Base-by-base conservation (phyloP, 768 basidiomycete genomes). In the Dioszegia crocea region DNA sequence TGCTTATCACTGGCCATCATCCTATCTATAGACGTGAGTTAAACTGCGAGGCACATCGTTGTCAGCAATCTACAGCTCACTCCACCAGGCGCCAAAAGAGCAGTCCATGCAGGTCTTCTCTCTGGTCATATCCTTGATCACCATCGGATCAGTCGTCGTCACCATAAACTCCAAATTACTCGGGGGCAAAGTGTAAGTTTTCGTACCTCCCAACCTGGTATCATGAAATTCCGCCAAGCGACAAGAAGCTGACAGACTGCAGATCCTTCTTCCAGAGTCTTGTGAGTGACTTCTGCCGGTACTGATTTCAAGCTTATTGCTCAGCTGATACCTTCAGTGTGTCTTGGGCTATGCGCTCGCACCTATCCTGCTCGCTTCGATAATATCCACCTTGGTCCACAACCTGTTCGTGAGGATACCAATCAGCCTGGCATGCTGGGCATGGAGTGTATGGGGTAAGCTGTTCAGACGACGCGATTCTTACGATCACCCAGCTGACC, bases 401-500 rank as follows among this genome's bases (percentile, higher is more conserved):
- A 78, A 85, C 27, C 86, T 98, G 48, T 96, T 88, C 79, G 80
- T 98, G 57, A 84, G 94, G 57, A 86, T 86, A 29, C 94, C 94
- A 10, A 77, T 98, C 29, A 87, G 91, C 44, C 75, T 94, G 26
- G 81, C 86, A 19, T 88, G 90, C 12, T 94, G 91, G 88, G 91
- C 82, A 36, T 98, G 94, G 94, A 90, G 87, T 75, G 88, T 96
- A 58, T 98, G 92, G 91, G 94, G 93, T 97, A 71, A 59, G 84
- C 27, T 76, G n/a, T 41, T 38, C 16, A 6, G 4, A 23, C 30
- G 5, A 23, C 43, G 8, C 5, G 29, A 33, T 23, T 31, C 24
- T 39, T 27, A 16, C 33, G 24, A 6, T n/a, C 10, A 4, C 24
- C 14, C 33, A 45, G 54, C 54, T 56, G 24, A 56, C 43, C 48